A percentile compares a stretch with the other conserved stretches of the same genome.
These are phyloP conservation scores for Polyporus tsugae DNA, from an alignment of 1,284 basidiomycete genomes.

Conservation along the genomic window DNA sequence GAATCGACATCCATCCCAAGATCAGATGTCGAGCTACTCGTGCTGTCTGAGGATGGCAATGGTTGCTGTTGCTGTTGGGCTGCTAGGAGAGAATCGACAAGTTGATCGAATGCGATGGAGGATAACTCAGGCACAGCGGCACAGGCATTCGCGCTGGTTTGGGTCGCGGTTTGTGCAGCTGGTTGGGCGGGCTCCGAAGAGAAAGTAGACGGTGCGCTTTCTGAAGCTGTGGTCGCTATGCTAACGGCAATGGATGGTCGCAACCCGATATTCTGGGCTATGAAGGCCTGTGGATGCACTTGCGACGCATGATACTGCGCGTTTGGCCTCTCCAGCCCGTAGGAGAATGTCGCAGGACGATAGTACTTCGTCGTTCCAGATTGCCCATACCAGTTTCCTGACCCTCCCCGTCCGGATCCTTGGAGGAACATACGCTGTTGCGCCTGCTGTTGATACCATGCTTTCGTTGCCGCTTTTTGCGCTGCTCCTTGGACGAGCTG, in stretches of 20 bases:
- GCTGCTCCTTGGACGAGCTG: slow-evolving; percentile 64
- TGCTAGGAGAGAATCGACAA: slow-evolving; percentile 28
- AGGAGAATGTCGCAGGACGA: slow-evolving; percentile 43
- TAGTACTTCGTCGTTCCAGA: slow-evolving; percentile 42
- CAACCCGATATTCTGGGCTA: neutral
- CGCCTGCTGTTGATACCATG: slow-evolving; percentile 33
- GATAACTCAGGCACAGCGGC: slow-evolving; percentile 10
- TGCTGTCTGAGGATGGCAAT: neutral
- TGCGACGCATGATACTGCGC: slow-evolving; percentile 23
- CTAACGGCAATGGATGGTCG: neutral
- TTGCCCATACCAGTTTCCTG: neutral
- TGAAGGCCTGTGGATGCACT: neutral
- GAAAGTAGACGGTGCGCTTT: no score
- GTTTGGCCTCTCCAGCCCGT: slow-evolving; percentile 29
- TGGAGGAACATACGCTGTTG: neutral
- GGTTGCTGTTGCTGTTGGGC: slow-evolving; percentile 28
- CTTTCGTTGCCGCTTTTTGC: slow-evolving; percentile 42
- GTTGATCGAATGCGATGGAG: slow-evolving; percentile 28
- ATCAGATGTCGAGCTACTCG: neutral
- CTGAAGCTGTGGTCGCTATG: neutral
- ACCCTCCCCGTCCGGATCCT: slow-evolving; percentile 10
- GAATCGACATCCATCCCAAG: neutral
- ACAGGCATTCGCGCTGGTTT: neutral
- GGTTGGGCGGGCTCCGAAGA: neutral
- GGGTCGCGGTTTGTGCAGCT: neutral